phyloP scores from a whole-genome alignment of 2,329 filamentous ascomycete species.

The Phaeoacremonium minimum region DNA sequence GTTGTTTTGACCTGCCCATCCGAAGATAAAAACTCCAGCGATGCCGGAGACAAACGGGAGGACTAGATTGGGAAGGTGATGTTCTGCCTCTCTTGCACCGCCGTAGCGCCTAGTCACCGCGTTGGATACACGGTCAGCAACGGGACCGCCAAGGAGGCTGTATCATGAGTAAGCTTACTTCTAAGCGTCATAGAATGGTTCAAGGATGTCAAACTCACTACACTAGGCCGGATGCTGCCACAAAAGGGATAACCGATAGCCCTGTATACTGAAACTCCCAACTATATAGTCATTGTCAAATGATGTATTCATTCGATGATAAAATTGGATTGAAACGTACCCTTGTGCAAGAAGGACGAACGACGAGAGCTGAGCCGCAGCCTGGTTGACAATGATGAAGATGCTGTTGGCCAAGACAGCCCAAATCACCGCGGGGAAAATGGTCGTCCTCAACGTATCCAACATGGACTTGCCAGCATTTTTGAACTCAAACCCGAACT shows the following conservation, averaged over 20 bases:
- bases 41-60: conserved; percentile 21
- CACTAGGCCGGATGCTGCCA: conserved; percentile 12
- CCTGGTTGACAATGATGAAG: conserved; percentile 20
- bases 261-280: conserved; percentile 23
- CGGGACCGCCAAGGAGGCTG: conserved; percentile 18
- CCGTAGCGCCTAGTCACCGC: conserved; percentile 19
- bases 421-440: conserved; percentile 28
- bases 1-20: conserved; percentile 17
- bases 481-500: conserved; percentile 20
- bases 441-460: conserved; percentile 22
- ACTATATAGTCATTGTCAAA: no score
- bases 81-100: conserved; percentile 23
- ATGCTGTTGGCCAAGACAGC: conserved; percentile 21
- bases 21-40: conserved; percentile 24
- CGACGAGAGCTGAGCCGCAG: conserved; percentile 17
- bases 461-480: conserved; percentile 16
- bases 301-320: no score
- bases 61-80: conserved; percentile 23
- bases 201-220: not conserved
- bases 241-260: conserved; percentile 18
- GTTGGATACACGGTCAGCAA: conserved; percentile 22
- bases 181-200: not conserved
- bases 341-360: conserved; percentile 20
- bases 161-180: no score
- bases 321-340: no score